A percentile compares a stretch with the other conserved stretches of the same genome.
phyloP scores from a whole-genome alignment of 192 early-diverging fungal species.

The Coemansia umbellata region DNA sequence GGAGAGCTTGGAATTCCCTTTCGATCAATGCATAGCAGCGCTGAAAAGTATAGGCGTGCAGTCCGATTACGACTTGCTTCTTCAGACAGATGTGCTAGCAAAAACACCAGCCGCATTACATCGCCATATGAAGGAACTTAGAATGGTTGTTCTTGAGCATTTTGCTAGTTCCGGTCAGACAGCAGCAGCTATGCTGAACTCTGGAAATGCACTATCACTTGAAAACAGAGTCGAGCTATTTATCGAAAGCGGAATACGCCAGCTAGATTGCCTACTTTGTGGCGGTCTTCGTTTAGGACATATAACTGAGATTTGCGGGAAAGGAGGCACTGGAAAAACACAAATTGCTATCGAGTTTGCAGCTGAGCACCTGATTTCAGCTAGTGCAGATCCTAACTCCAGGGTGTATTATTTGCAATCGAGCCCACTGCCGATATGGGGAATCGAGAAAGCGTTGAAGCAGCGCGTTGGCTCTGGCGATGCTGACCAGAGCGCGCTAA shows the following conservation, averaged over 20 bases:
- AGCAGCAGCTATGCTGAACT: slow-evolving; percentile 11
- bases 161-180: slow-evolving; percentile 25
- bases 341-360: slow-evolving; percentile 29
- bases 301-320: slow-evolving; percentile 32
- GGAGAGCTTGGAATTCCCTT: background rate
- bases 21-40: slow-evolving; percentile 21
- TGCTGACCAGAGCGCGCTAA: background rate
- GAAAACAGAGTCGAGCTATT: background rate
- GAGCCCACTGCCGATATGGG: slow-evolving; percentile 30
- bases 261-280: slow-evolving; percentile 23
- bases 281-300: slow-evolving; percentile 22
- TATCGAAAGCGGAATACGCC: slow-evolving; percentile 22
- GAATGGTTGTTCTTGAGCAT: slow-evolving; percentile 35
- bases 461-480: slow-evolving; percentile 2
- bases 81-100: slow-evolving; percentile 32
- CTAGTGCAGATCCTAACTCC: background rate
- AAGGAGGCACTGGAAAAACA: slow-evolving; percentile 12
- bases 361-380: slow-evolving; percentile 23
- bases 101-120: slow-evolving; percentile 24
- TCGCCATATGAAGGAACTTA: slow-evolving; percentile 19
- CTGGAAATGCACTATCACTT: background rate
- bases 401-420: slow-evolving; percentile 26
- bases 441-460: slow-evolving; percentile 10
- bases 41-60: slow-evolving; percentile 28
- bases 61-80: slow-evolving; percentile 37